A percentile compares a stretch with the other conserved stretches of the same genome.
Conservation (phyloP, 805 yeast genomes). For the Kregervanrija pseudodelftensis region DNA sequence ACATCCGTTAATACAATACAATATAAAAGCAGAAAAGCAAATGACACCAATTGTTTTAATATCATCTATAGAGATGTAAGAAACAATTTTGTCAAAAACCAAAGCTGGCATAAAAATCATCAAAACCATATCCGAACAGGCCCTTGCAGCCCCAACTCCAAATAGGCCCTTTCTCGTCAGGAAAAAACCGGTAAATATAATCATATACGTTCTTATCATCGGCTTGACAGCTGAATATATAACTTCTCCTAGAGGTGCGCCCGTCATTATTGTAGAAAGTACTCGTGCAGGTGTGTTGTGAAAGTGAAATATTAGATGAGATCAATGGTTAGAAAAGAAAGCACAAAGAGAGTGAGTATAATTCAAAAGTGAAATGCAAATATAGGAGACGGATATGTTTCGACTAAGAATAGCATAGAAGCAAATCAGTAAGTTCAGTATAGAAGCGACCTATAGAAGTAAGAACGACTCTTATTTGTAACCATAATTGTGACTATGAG, state of each 20-base stretch:
- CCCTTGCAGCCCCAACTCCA: slow-evolving; percentile 54
- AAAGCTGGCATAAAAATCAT: slow-evolving; percentile 60
- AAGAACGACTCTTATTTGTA: too few relatives aligned
- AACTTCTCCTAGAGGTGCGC: slow-evolving; percentile 21
- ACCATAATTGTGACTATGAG: too few relatives aligned
- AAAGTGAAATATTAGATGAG: too few relatives aligned
- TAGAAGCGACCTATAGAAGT: too few relatives aligned
- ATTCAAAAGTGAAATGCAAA: too few relatives aligned
- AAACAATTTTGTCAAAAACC: slow-evolving; percentile 55
- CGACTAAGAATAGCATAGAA: too few relatives aligned
- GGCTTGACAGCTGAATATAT: slow-evolving; percentile 59
- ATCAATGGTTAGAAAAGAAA: too few relatives aligned
- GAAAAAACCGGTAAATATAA: slow-evolving; percentile 58
- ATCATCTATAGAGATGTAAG: slow-evolving; percentile 54
- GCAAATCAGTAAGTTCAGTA: too few relatives aligned
- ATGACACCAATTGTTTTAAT: slow-evolving; percentile 66
- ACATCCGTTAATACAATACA: slow-evolving; percentile 43
- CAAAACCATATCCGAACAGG: slow-evolving; percentile 57
- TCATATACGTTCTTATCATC: slow-evolving; percentile 65
- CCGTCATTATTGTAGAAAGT: slow-evolving; percentile 3
- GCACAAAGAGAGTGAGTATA: too few relatives aligned
- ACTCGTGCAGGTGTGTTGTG: too few relatives aligned
- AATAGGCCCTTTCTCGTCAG: slow-evolving; percentile 53
- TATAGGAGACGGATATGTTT: too few relatives aligned
- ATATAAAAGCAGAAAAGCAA: slow-evolving; percentile 41